Evolutionary conservation across 108 stramenopile species (phyloP), one percentile per base, ranked within the genome.

Genomic region (Aurantiochytrium sp.): DNA sequence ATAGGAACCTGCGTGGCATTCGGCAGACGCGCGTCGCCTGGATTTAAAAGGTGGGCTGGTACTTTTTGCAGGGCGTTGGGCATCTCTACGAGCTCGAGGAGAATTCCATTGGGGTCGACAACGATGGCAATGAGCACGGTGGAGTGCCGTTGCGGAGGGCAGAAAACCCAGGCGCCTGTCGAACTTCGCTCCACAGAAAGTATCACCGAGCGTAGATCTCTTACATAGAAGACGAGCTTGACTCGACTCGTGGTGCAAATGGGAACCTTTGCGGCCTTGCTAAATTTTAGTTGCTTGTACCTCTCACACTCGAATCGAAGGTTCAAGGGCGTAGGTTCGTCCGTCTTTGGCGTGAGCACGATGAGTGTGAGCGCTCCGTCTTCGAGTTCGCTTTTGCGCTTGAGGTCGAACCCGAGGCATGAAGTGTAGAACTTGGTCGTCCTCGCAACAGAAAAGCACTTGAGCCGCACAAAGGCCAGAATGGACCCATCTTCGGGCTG

Each of bases 21-120:
- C 1, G 55, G 55, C 14, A 14, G 55, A 8, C 55, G 55, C 4
- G 8, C 14, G 16, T 42, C 64, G 64, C 42, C 42, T 14, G 64
- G 10, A 10, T 42, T 42, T 0, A 83, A 6, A 35, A 53, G 49
- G 43, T 83, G 45, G 6, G 76, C 43, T 12, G 45, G 76, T 6
- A 83, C 51, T 23, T 83, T 83, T 21, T 25, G 76, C 49, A 83
- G 23, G 51, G 23, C 28, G 25, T 83, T 45, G 49, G 76, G 6
- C 76, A 83, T 83, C 23, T 83, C 76, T 12, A 83, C 76, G 25
- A 83, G 76, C 51, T 83, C 49, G 28, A 83, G 1, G 25, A 83
- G 51, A 83, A 83, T 83, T 12, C 76, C 76, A 83, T 83, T 83
- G 8, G 76, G 76, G 76, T 83, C 76, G 23, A 83, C 76, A 8